Percentiles rank a stretch among this genome's conserved stretches.
Evolutionary conservation across 176 grass and related monocot genomes (phyloP).

Genomic region (Pontederia paniculata): DNA sequence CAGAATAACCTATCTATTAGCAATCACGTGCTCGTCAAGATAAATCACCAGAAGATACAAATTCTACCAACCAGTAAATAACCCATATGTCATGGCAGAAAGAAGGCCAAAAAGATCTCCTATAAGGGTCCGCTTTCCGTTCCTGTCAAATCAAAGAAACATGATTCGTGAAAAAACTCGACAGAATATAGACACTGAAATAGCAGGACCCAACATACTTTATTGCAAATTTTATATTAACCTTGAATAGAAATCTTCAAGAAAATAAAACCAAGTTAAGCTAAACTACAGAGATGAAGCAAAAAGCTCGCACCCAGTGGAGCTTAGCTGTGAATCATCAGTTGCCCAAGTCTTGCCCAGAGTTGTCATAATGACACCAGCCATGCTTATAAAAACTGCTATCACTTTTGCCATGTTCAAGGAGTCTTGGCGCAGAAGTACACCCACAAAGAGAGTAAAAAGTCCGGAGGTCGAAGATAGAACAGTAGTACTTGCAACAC

Average conservation of each 20-base stretch:
- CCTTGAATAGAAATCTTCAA: neutral
- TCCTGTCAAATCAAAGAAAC: constrained; percentile 28
- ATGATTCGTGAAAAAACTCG: constrained; percentile 9
- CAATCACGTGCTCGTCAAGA: neutral
- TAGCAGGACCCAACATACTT: neutral
- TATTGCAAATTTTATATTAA: neutral
- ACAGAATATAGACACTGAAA: neutral
- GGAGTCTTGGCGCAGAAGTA: constrained; percentile 80
- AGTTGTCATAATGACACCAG: constrained; percentile 89
- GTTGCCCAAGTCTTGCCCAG: constrained; percentile 95
- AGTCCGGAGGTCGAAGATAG: constrained; percentile 91
- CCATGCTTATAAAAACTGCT: constrained; percentile 86
- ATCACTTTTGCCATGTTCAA: constrained; percentile 73
- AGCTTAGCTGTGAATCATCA: constrained; percentile 59
- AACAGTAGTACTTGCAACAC: constrained; percentile 95
- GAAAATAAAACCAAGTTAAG: neutral
- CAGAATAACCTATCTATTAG: constrained; percentile 2
- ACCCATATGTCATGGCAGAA: constrained; percentile 71
- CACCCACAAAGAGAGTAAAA: constrained; percentile 81
- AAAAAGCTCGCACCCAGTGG: constrained; percentile 38
- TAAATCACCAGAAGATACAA: constrained; percentile 1
- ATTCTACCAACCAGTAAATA: constrained; percentile 63
- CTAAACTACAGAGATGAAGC: neutral
- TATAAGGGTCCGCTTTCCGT: constrained; percentile 54
- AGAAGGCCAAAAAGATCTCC: constrained; percentile 94